phyloP scores from a whole-genome alignment of 495 filamentous ascomycete species.

The Hyaloscypha hepaticicola region DNA sequence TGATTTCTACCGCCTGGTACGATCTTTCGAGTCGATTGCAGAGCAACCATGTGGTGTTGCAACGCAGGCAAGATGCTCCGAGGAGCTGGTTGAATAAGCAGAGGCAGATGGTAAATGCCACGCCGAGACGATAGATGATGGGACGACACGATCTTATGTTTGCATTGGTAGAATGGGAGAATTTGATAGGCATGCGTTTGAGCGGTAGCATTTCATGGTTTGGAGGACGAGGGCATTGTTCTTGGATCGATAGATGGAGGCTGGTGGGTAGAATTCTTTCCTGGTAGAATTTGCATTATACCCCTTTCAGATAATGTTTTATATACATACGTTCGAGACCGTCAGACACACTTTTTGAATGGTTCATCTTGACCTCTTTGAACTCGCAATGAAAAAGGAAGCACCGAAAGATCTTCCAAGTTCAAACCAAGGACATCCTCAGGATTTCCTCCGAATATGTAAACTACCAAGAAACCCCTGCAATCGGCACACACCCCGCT shows the following conservation, averaged over 20 bases:
- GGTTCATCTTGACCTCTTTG: too few species aligned
- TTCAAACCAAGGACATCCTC: not conserved
- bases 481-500: not conserved
- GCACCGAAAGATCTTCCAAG: not conserved
- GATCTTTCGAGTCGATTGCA: slow-evolving; percentile 81
- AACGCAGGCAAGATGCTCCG: slow-evolving; percentile 70
- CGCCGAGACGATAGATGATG: slow-evolving; percentile 22
- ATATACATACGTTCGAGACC: too few species aligned
- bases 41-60: slow-evolving; percentile 80
- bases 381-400: not conserved
- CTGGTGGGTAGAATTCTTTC: not conserved
- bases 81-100: slow-evolving; percentile 92
- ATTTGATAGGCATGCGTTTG: slow-evolving; percentile 7
- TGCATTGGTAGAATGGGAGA: slow-evolving; percentile 23
- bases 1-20: slow-evolving; percentile 92
- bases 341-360: too few species aligned
- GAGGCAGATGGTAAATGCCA: slow-evolving; percentile 65
- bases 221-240: slow-evolving; percentile 6
- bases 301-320: too few species aligned
- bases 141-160: not conserved
- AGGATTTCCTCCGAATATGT: not conserved
- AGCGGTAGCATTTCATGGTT: slow-evolving; percentile 1
- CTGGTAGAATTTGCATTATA: slow-evolving; percentile 21
- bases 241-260: slow-evolving; percentile 5
- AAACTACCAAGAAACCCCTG: not conserved